Evolutionary conservation across 352 stramenopile species (phyloP).

Genomic region (Ophiocytium majus): DNA sequence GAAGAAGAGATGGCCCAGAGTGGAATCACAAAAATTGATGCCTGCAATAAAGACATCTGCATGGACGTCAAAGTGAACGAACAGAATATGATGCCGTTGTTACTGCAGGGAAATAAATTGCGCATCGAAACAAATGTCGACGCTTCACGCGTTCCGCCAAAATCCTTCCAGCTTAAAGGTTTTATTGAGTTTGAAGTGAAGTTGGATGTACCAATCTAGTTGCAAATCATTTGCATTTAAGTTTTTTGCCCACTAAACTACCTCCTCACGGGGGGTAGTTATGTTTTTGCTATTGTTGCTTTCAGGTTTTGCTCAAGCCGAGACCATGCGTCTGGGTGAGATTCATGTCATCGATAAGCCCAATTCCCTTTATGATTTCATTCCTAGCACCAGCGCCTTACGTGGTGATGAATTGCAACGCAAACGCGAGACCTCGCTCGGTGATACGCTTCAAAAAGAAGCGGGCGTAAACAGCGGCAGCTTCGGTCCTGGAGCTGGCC

Average conservation of each 20-base stretch:
- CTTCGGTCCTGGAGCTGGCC: not conserved
- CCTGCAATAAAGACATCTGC: not conserved
- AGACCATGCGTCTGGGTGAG: too few species aligned
- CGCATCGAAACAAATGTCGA: too few species aligned
- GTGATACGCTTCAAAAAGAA: slow-evolving; percentile 12
- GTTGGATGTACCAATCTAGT: not conserved
- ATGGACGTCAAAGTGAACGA: not conserved
- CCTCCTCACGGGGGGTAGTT: too few species aligned
- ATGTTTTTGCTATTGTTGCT: too few species aligned
- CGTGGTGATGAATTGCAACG: not conserved
- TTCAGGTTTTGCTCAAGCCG: too few species aligned
- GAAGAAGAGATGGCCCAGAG: not conserved
- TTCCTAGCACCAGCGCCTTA: too few species aligned
- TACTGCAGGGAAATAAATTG: slow-evolving; percentile 8
- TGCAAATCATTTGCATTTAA: not conserved
- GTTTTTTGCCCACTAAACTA: too few species aligned
- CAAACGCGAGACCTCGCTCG: not conserved
- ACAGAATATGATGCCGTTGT: not conserved
- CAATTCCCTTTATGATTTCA: too few species aligned
- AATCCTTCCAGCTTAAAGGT: not conserved
- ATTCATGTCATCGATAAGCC: too few species aligned
- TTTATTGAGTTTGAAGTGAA: slow-evolving; percentile 3
- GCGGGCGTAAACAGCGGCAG: not conserved
- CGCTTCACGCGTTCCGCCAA: too few species aligned
- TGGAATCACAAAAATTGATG: not conserved